phyloP scores from a whole-genome alignment of 306 rosid species.

The apple (Malus domestica) region ASM211411v1 NC_041793.1:34065501-34066000 shows the following conservation, averaged over 20 bases:
- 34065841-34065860: slow-evolving; percentile 1
- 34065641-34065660: not conserved
- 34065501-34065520: not conserved
- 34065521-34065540: slow-evolving; percentile 4
- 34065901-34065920: not conserved
- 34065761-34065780: not conserved
- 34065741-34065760: not conserved
- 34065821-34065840: not conserved
- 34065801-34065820: not conserved
- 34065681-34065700: not conserved
- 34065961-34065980: not conserved
- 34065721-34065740: not conserved
- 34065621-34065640: not conserved
- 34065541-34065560: slow-evolving; percentile 1
- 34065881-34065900: not conserved
- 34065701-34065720: not conserved
- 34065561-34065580: not conserved
- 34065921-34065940: not conserved
- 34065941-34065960: not conserved
- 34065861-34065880: not conserved
- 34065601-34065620: not conserved
- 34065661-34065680: not conserved
- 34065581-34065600: not conserved
- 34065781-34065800: not conserved
- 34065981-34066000: not conserved